Evolutionary conservation across 1,284 basidiomycete species (phyloP).

Genomic region (Hymenochaete sp.): DNA sequence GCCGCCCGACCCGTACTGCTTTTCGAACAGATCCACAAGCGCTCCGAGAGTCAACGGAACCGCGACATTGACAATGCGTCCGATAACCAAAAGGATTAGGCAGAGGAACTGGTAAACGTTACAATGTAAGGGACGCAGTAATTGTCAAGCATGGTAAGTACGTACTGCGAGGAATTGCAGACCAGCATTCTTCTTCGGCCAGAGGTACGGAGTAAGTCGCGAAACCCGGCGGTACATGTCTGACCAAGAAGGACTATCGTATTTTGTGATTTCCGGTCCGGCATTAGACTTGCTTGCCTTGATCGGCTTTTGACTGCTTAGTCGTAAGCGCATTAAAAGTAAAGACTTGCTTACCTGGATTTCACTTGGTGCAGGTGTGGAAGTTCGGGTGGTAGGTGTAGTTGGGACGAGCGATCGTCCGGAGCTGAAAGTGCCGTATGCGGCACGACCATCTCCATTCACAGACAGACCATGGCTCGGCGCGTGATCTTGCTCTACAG

Average conservation of each 20-base stretch:
- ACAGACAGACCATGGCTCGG: conserved; percentile 39
- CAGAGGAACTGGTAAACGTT: conserved; percentile 45
- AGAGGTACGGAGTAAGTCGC: conserved; percentile 70
- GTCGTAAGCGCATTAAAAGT: neutral
- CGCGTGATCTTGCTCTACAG: conserved; percentile 33
- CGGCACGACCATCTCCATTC: conserved; percentile 38
- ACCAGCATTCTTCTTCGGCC: conserved; percentile 59
- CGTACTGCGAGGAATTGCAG: conserved; percentile 68
- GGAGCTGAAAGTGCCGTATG: conserved; percentile 67
- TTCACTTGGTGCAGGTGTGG: conserved; percentile 47
- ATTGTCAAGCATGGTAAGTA: conserved; percentile 16
- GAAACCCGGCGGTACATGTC: conserved; percentile 52
- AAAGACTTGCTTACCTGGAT: conserved; percentile 24
- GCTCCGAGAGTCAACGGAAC: conserved; percentile 68
- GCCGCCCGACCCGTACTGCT: conserved; percentile 24
- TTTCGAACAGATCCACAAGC: conserved; percentile 54
- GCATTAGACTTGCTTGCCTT: conserved; percentile 3
- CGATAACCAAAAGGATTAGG: conserved; percentile 57
- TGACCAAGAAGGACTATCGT: conserved; percentile 58
- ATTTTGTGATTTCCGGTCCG: conserved; percentile 26
- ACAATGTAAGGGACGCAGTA: conserved; percentile 8
- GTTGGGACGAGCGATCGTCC: conserved; percentile 40
- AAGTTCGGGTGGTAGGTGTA: conserved; percentile 51
- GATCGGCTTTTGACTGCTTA: conserved; percentile 10
- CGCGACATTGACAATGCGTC: conserved; percentile 68